Evolutionary conservation across 805 yeast genomes (phyloP), one percentile per base, ranked within the genome.

Genomic region (Dipodascus albidus): DNA sequence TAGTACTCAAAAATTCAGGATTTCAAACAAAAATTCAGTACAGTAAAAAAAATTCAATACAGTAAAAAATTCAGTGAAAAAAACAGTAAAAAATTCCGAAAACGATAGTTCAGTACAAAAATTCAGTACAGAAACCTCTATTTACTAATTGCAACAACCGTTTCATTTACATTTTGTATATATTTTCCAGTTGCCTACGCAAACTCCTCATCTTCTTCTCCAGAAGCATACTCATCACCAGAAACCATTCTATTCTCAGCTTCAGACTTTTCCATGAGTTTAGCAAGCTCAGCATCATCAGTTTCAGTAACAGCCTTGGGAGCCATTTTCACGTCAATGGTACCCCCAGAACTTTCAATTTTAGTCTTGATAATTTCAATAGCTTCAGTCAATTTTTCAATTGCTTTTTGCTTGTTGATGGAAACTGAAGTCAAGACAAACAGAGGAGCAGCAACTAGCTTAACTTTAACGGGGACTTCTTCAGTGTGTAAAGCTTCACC

Each of bases 291-390:
- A 56, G 96, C 98, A 70, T 93, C 99, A 70, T 93, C 99, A 56
- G 93, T 87, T 57, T 96, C 98, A 54, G 97, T 89, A 60, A 93
- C 98, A 47, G 98, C 97, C 81, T 90, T 91, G 67, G 99, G 98
- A 63, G 95, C 91, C 97, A 91, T 91, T 53, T 95, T 89, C 59
- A 91, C 85, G 61, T 86, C 87, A 69, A 96, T 85, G 55, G 81
- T 79, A 66, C 99, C 99, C 52, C 88, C 96, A 53, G 80, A 77
- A 20, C 77, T 74, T 56, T 77, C 78, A 64, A 93, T 89, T 50
- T 82, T 75, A 62, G 78, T 80, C 56, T 79, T 77, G 58, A 93
- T 85, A 61, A 77, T 81, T 59, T 78, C 85, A 59, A 93, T 87
- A 50, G 98, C 96, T 61, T 78, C 70, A 66, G 82, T 83, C 66